Evolutionary conservation across 495 filamentous ascomycete species (phyloP), one percentile per base, ranked within the genome.

Genomic region (Diplogelasinospora grovesii): DNA sequence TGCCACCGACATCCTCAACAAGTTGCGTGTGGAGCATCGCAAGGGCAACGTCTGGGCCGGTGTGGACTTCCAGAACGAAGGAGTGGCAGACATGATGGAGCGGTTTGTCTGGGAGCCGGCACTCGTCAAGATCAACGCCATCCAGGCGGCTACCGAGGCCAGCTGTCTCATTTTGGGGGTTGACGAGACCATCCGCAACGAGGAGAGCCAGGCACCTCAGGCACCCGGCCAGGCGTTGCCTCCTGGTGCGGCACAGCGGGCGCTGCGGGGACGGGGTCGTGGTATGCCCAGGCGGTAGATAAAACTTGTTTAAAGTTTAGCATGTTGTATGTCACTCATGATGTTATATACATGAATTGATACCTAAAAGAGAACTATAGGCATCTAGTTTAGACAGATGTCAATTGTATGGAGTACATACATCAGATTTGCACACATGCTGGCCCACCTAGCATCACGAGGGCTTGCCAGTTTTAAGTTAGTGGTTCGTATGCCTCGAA

Each of bases 181-280:
- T 25, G 90, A 98, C 59, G 90, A 98, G 77, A 96, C 90, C 13
- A 95, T 98, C 62, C 86, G 81, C 63, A 98, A 96, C 65, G 85
- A 98, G 70, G 86, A 95, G 67, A 89, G 82, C 44, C 76, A 80
- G 47, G 71, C 78, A 49, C 83, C 89, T 29, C 83, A 92, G 61
- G 85, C 76, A 20, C 88, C 88, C 1, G 71, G 77, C 32, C 72
- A 83, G 56, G 77, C 83, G 24, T 69, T 97, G 41, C 92, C 90
- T 9, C 87, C 89, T 1, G 92, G 92, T 54, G 89, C 92, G 23
- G 90, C 90, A 14, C 90, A 97, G 69, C 74, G 89, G 44, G 92
- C 88, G 24, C 63, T 98, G 37, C 73, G 89, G 53, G 89, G 89
- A 45, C 75, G 89, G 46, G 89, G 89, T 41, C 75, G 90, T 48